Percentiles rank a stretch among this genome's conserved stretches.
These are phyloP conservation scores for Bipolaris sorokiniana DNA, from an alignment of 2,329 filamentous ascomycete species.

Conservation along the genomic window DNA sequence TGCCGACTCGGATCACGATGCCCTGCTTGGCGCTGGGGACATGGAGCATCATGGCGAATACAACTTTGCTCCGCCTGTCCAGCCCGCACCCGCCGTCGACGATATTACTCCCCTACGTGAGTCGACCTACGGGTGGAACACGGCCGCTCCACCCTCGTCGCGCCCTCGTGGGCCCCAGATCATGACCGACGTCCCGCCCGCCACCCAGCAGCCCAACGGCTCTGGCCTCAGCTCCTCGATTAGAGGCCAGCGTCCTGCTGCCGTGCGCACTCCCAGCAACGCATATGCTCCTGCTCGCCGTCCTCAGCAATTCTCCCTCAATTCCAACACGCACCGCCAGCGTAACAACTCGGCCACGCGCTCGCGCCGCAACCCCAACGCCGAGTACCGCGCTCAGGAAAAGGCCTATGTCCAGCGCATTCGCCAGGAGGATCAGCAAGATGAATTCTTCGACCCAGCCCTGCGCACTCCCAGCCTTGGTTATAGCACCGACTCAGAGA, in stretches of 20 bases:
- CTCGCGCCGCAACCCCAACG: constrained; percentile 67
- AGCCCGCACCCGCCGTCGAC: constrained; percentile 39
- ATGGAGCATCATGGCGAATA: constrained; percentile 45
- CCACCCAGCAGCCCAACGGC: constrained; percentile 38
- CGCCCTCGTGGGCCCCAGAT: constrained; percentile 35
- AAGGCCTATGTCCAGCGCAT: constrained; percentile 93
- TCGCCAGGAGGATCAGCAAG: constrained; percentile 72
- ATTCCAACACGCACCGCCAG: constrained; percentile 54
- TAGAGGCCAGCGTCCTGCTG: constrained; percentile 46
- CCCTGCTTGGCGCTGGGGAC: constrained; percentile 54
- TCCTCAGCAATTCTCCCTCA: constrained; percentile 56
- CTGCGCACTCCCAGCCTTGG: constrained; percentile 71
- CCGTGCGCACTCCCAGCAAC: constrained; percentile 57
- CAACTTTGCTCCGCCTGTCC: constrained; percentile 49
- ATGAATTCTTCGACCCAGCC: constrained; percentile 73
- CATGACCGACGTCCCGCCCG: constrained; percentile 37
- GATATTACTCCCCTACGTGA: constrained; percentile 42
- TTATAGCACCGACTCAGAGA: constrained; percentile 77
- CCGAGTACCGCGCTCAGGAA: constrained; percentile 82
- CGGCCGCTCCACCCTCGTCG: constrained; percentile 22
- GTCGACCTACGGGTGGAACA: constrained; percentile 33
- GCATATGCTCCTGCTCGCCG: constrained; percentile 57
- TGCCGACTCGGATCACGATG: constrained; percentile 51
- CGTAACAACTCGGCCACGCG: constrained; percentile 65
- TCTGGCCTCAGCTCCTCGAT: constrained; percentile 29